These are phyloP conservation scores for Lichina pygmaea DNA, from an alignment of 495 filamentous ascomycete genomes.

Conservation along the genomic window DNA sequence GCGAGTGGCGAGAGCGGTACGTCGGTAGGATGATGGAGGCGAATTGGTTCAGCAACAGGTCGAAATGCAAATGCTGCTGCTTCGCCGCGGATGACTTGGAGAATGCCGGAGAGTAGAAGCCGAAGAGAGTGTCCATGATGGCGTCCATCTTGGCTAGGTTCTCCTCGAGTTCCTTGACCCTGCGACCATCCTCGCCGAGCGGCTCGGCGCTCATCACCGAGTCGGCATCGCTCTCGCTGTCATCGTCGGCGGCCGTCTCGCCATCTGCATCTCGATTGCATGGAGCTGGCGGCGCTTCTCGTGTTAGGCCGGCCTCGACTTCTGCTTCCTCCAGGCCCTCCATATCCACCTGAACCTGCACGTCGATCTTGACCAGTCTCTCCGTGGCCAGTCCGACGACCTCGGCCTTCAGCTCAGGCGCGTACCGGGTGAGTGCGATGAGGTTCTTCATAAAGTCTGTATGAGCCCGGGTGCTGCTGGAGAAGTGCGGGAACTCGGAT, in stretches of 20 bases:
- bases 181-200: constrained; percentile 20
- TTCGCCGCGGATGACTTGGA: constrained; percentile 17
- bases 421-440: constrained; percentile 42
- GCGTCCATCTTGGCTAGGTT: constrained; percentile 79
- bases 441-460: constrained; percentile 58
- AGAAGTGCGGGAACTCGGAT: constrained; percentile 43
- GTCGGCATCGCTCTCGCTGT: constrained; percentile 30
- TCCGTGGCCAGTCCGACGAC: constrained; percentile 65
- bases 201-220: constrained; percentile 20
- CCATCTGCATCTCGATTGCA: constrained; percentile 7
- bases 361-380: constrained; percentile 69
- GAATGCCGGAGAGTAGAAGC: constrained; percentile 47
- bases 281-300: constrained; percentile 4
- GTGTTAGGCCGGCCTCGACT: constrained; percentile 23
- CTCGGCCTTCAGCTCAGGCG: constrained; percentile 54
- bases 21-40: constrained; percentile 65
- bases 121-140: constrained; percentile 76
- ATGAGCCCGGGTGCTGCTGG: constrained; percentile 43
- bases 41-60: constrained; percentile 60
- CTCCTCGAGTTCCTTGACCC: constrained; percentile 34
- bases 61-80: constrained; percentile 25
- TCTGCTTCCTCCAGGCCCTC: constrained; percentile 53
- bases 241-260: constrained; percentile 28
- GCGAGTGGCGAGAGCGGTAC: constrained; percentile 60
- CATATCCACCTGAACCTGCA: constrained; percentile 78